Conservation (phyloP, 345 rosid species). For the Salix suchowensis region DNA sequence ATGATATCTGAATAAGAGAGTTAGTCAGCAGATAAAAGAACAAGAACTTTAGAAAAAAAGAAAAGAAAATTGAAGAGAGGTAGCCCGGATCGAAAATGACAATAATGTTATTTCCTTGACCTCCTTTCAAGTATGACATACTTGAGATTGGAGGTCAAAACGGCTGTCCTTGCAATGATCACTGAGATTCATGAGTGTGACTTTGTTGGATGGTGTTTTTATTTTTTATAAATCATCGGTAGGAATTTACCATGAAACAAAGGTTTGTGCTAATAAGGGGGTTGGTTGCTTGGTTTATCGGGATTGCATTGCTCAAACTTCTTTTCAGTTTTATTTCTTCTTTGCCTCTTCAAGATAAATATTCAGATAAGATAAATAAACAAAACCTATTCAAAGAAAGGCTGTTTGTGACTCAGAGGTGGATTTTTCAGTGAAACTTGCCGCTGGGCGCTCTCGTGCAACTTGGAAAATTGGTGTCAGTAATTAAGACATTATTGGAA, state of each 20-base stretch:
- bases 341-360: not conserved
- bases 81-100: not conserved
- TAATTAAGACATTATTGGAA: not conserved
- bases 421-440: slow-evolving; percentile 1
- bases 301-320: not conserved
- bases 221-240: not conserved
- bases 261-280: not conserved
- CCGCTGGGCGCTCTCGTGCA: not conserved
- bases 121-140: slow-evolving; percentile 7
- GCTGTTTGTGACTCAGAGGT: not conserved
- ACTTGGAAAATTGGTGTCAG: slow-evolving; percentile 2
- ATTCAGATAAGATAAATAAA: not conserved
- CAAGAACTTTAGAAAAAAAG: not conserved
- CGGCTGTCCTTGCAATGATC: not conserved
- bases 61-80: not conserved
- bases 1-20: slow-evolving; percentile 8
- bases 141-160: slow-evolving; percentile 4
- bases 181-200: not conserved
- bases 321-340: not conserved
- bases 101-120: not conserved
- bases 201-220: not conserved
- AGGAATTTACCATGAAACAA: not conserved
- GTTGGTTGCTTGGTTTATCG: not conserved
- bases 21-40: not conserved
- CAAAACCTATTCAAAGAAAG: not conserved